Conservation (phyloP, 805 yeast species). For the Clavispora asparagi region DNA sequence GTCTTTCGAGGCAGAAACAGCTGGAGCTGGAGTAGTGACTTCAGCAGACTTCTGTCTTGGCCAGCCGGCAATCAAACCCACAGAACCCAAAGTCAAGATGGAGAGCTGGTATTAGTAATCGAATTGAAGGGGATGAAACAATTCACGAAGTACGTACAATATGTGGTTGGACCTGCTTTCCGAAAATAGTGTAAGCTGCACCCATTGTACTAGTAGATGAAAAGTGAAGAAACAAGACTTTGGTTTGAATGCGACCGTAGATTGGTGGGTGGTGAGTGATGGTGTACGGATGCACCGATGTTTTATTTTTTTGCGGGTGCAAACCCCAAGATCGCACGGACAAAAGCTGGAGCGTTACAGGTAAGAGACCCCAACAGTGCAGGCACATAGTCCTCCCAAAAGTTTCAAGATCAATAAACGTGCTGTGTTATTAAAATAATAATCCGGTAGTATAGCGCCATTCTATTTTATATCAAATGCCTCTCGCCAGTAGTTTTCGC, state of each 20-base stretch:
- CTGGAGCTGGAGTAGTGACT: constrained; percentile 18
- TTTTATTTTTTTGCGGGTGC: too few relatives aligned
- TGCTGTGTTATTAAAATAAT: too few relatives aligned
- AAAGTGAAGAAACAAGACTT: neutral
- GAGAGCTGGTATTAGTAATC: constrained; percentile 30
- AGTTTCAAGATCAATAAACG: too few relatives aligned
- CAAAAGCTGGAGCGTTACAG: too few relatives aligned
- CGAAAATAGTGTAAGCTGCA: constrained; percentile 38
- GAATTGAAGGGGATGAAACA: neutral
- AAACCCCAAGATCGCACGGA: neutral
- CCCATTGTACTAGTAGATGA: constrained; percentile 24
- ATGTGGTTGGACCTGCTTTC: constrained; percentile 42
- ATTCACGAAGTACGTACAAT: constrained; percentile 27
- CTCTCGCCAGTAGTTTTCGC: constrained; percentile 55
- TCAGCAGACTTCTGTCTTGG: constrained; percentile 27
- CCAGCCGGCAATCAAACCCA: constrained; percentile 33
- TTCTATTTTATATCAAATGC: constrained; percentile 5
- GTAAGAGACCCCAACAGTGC: too few relatives aligned
- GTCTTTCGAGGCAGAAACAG: constrained; percentile 23
- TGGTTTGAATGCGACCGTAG: neutral
- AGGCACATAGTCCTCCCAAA: too few relatives aligned
- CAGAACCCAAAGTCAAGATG: constrained; percentile 36
- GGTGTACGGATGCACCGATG: constrained; percentile 6
- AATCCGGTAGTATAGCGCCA: too few relatives aligned
- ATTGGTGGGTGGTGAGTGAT: neutral